Percentiles rank a stretch among this genome's conserved stretches.
Conservation (phyloP, 2,329 filamentous ascomycete species). For the Iodosphaeria phyllophila region DNA sequence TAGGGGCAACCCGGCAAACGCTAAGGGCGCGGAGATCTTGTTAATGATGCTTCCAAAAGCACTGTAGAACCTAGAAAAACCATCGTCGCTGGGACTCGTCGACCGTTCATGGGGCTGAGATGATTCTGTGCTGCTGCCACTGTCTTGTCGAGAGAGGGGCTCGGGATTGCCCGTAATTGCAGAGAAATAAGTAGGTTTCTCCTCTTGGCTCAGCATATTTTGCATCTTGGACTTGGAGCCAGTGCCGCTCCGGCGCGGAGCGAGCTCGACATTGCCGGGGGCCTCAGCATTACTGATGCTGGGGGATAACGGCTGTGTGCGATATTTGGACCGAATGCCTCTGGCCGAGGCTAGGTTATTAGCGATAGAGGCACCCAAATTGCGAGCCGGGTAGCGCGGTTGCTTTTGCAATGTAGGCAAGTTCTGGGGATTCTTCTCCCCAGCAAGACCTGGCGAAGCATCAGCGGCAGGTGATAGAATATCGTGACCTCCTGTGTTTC, state of each 20-base stretch:
- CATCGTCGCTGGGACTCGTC: constrained; percentile 38
- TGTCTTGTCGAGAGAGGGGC: constrained; percentile 8
- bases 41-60: constrained; percentile 82
- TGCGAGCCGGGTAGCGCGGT: constrained; percentile 39
- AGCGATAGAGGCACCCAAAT: constrained; percentile 66
- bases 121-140: constrained; percentile 7
- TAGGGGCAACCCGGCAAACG: constrained; percentile 81
- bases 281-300: constrained; percentile 58
- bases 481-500: no score
- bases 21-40: constrained; percentile 72
- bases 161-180: constrained; percentile 21
- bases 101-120: constrained; percentile 11
- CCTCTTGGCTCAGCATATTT: constrained; percentile 32
- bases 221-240: constrained; percentile 34
- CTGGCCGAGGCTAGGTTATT: constrained; percentile 75
- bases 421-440: constrained; percentile 11
- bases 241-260: constrained; percentile 29
- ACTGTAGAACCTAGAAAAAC: constrained; percentile 80
- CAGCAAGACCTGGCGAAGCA: constrained; percentile 3
- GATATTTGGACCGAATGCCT: constrained; percentile 50
- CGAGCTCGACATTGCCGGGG: constrained; percentile 47
- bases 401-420: constrained; percentile 20
- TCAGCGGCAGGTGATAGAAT: no score
- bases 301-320: constrained; percentile 50
- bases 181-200: constrained; percentile 34